phyloP scores from a whole-genome alignment of 78 protist species.

The Dictyostelium citrinum region DNA sequence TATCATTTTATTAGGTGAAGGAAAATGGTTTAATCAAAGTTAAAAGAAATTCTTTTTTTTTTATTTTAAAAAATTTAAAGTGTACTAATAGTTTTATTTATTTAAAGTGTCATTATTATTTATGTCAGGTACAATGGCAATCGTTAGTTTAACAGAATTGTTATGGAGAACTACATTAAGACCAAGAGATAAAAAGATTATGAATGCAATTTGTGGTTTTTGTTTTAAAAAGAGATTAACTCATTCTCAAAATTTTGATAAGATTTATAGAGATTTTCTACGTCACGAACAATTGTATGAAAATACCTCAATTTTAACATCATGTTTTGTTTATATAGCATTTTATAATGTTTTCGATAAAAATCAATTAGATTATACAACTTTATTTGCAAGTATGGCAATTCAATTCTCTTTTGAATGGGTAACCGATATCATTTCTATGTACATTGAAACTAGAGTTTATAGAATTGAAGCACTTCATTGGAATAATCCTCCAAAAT shows the following conservation, averaged over 20 bases:
- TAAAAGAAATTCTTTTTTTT: too few species aligned
- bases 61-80: too few species aligned
- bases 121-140: conserved; percentile 69
- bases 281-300: conserved; percentile 65
- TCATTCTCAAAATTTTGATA: conserved; percentile 34
- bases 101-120: conserved; percentile 42
- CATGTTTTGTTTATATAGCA: conserved; percentile 33
- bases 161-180: conserved; percentile 61
- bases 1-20: conserved; percentile 23
- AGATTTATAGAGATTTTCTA: conserved; percentile 56
- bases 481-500: conserved; percentile 14
- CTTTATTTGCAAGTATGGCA: conserved; percentile 55
- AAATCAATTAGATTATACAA: background rate
- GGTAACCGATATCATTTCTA: conserved; percentile 30
- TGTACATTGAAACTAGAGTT: conserved; percentile 55
- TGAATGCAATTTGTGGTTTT: conserved; percentile 71
- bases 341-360: conserved; percentile 36
- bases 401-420: conserved; percentile 55
- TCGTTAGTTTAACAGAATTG: conserved; percentile 31
- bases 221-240: conserved; percentile 32
- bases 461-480: conserved; percentile 29
- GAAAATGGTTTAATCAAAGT: conserved; percentile 18
- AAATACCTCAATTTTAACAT: conserved; percentile 43
- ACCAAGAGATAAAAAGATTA: conserved; percentile 70
- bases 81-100: too few species aligned